Conservation (phyloP, 345 rosid species). For the Lepidium aucheri region DNA sequence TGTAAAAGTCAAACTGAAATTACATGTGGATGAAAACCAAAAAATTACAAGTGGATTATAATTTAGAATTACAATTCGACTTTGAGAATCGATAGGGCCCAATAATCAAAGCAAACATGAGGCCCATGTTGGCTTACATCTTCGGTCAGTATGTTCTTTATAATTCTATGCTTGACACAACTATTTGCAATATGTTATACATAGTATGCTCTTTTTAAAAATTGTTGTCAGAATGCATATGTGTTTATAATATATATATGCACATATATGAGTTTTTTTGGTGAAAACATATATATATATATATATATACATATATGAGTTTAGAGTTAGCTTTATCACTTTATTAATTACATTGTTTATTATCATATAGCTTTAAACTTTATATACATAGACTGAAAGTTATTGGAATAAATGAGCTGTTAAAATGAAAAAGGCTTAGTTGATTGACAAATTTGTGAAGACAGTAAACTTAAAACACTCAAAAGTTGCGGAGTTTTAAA, state of each 20-base stretch:
- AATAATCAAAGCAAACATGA: background rate
- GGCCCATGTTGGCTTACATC: no score
- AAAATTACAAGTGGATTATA: background rate
- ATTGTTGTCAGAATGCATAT: background rate
- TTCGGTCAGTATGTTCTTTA: no score
- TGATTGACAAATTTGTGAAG: background rate
- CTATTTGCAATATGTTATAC: background rate
- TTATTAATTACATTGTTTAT: background rate
- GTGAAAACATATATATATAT: no score
- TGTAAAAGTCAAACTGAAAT: background rate
- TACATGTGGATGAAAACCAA: background rate
- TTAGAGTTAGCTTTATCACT: background rate
- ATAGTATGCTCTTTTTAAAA: background rate
- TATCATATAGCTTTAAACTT: background rate
- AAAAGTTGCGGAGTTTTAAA: background rate
- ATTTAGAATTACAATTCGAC: background rate
- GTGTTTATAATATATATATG: background rate
- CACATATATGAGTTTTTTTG: background rate
- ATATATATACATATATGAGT: background rate
- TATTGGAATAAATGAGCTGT: background rate
- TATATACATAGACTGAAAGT: background rate
- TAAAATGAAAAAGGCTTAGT: no score
- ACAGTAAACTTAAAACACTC: background rate
- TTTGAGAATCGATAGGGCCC: background rate
- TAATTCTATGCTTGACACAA: background rate